These are phyloP conservation scores for Phytopythium ostracodes DNA, from an alignment of 352 stramenopile species.

Conservation along the genomic window DNA sequence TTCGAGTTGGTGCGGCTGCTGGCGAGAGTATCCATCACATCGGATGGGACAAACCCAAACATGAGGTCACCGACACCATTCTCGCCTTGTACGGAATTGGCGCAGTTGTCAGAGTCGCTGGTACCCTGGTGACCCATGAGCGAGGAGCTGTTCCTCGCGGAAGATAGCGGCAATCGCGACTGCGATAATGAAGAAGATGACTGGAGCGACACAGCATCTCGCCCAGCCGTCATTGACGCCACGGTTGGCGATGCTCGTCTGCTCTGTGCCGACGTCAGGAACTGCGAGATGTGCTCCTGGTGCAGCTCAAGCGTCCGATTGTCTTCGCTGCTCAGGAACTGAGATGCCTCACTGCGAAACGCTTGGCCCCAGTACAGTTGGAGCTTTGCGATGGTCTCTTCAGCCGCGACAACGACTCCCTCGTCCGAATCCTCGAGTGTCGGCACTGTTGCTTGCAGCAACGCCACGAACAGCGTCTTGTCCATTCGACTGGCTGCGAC, in stretches of 20 bases:
- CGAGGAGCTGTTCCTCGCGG: neutral
- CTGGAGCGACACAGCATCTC: neutral
- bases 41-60: conserved; percentile 46
- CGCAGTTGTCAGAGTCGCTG: neutral
- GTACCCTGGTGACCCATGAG: neutral
- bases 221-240: too few species aligned
- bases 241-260: neutral
- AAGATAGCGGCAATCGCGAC: neutral
- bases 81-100: too few species aligned
- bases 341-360: conserved; percentile 36
- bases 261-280: conserved; percentile 18
- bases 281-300: conserved; percentile 42
- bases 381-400: conserved; percentile 64
- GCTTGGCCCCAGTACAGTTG: conserved; percentile 45
- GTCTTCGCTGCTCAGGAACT: conserved; percentile 65
- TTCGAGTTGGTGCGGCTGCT: conserved; percentile 52
- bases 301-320: conserved; percentile 48
- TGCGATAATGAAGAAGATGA: neutral
- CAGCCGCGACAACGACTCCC: conserved; percentile 51
- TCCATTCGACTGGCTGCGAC: conserved; percentile 33
- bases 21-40: conserved; percentile 31
- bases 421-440: conserved; percentile 55
- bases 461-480: conserved; percentile 41
- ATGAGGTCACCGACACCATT: conserved; percentile 9
- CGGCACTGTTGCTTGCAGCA: conserved; percentile 59